Base-by-base conservation (phyloP, 225 moss, liverwort and hornwort genomes). In the Pseudisothecium myosuroides region DNA sequence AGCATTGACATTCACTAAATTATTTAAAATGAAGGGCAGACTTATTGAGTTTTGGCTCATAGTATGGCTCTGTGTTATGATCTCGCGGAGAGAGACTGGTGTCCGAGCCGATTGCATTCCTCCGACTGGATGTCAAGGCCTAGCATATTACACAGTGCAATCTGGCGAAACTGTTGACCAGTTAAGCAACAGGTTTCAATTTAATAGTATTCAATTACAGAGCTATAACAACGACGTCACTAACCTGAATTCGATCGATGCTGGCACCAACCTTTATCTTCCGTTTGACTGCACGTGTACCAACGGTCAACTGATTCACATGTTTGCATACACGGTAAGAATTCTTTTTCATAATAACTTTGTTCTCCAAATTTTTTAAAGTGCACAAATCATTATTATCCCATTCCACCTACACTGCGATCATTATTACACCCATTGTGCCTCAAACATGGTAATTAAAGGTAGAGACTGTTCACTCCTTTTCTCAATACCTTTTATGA, bases 261-360 rank as follows among this genome's bases (percentile, higher is more conserved):
- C 72, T 58, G 93, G 90, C 37, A 76, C 83, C 41, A 76, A 80
- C 24, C 81, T 95, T 45, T 91, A 45, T 23, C 81, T 95, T 76
- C 94, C 93, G 32, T 95, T 94, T 59, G 43, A 29, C 32, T 95
- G 95, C 88, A 9, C 59, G 36, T 95, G 95, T 88, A 71, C 83
- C 55, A 93, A 93, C 67, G 86, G 76, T 63, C 77, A 18, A 69
- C 95, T 95, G 54, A 29, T 88, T 64, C 91, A 91, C 65, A 7
- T 8, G 12, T 95, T 95, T 81, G 17, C 63, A 12, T 94, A 94
- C 81, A 11, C 54, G 88, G 94, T 92, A 75, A 79, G 87, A 80
- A 60, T 52, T 52, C 74, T 50, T 83, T 63, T 81, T 59, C 19
- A 64, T 39, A 22, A 28, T 39, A 16, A 39, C 76, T 86, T 64